These are phyloP conservation scores for Nepenthes gracilis DNA, from an alignment of 148 eudicot species.

Conservation along the genomic window DNA sequence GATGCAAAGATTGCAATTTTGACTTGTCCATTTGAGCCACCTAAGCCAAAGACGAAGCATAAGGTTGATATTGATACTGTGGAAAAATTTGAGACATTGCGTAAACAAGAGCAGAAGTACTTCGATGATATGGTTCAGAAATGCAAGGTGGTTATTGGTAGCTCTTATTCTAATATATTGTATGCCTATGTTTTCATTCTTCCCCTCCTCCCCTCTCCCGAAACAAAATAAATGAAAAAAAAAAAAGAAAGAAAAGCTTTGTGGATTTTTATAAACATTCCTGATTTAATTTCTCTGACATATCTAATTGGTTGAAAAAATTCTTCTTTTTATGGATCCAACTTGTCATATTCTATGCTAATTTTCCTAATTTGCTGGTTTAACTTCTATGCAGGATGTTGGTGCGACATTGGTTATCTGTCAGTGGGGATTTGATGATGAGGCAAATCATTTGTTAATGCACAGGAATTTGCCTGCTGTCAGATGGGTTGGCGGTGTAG, in stretches of 20 bases:
- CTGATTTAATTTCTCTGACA: too few species aligned
- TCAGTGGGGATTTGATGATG: slow-evolving; percentile 99
- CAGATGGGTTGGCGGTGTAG: slow-evolving; percentile 99
- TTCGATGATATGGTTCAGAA: slow-evolving; percentile 92
- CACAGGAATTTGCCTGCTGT: slow-evolving; percentile 91
- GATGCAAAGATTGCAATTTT: slow-evolving; percentile 91
- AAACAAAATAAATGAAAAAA: too few species aligned
- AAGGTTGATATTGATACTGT: slow-evolving; percentile 98
- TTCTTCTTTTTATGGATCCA: background rate
- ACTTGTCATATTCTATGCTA: background rate
- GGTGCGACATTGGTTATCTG: slow-evolving; percentile 96
- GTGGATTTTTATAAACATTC: too few species aligned
- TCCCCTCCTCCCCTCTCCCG: too few species aligned
- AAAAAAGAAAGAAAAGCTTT: too few species aligned
- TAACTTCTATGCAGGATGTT: slow-evolving; percentile 53
- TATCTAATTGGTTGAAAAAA: background rate
- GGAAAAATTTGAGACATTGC: slow-evolving; percentile 86
- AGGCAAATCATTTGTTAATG: slow-evolving; percentile 93
- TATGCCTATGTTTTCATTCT: background rate
- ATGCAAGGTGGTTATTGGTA: slow-evolving; percentile 58
- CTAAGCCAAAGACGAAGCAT: slow-evolving; percentile 99
- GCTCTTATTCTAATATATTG: background rate
- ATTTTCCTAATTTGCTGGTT: background rate
- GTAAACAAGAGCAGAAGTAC: slow-evolving; percentile 82
- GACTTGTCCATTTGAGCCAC: slow-evolving; percentile 98